Base-by-base conservation (phyloP, 352 stramenopile species). In the Pythium brachiatum region DNA sequence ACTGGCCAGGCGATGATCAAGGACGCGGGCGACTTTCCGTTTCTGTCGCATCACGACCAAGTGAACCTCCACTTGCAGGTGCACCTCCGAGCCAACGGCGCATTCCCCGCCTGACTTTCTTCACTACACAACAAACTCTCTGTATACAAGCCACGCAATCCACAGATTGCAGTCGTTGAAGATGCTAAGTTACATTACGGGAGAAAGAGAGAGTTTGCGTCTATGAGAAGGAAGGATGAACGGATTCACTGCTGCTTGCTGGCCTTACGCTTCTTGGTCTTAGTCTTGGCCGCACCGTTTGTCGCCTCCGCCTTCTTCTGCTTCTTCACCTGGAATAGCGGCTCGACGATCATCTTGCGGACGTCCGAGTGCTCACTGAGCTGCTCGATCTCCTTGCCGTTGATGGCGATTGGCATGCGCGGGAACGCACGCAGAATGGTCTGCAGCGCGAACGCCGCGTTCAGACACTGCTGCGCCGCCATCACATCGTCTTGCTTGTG, bases 41-140 rank as follows among this genome's bases (percentile, higher is more conserved):
- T 89, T 36, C 62, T 92, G 5, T 90, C 83, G 25, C 83, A 90
- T 26, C 69, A 85, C 25, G 81, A 90, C 41, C 77, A 92, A 36
- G 83, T 90, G 21, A 79, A 78, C 53, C 85, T 92, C 79, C 71
- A 89, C 48, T 56, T 92, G n/a, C 79, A 89, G 64, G 79, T 91
- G 4, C 82, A 89, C 62, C 58, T 91, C 16, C 81, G 81, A 41
- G 72, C 78, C 1, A 78, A 89, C 52, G 74, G 77, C 3, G 70
- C 68, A 7, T 86, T 81, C 38, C 69, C 79, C 13, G 70, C 56
- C 5, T 85, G 44, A 82, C 5, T 7, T 13, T 48, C 6, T 9
- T 12, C 25, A 43, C 21, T 7, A 27, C 15, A 16, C 31, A 36
- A 36, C 31, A 36, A 36, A 36, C 31, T 9, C 31, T n/a, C n/a